A percentile compares a stretch with the other conserved stretches of the same genome.
These are phyloP conservation scores for Cladophialophora exuberans DNA, from an alignment of 2,329 filamentous ascomycete species.

Conservation along the genomic window DNA sequence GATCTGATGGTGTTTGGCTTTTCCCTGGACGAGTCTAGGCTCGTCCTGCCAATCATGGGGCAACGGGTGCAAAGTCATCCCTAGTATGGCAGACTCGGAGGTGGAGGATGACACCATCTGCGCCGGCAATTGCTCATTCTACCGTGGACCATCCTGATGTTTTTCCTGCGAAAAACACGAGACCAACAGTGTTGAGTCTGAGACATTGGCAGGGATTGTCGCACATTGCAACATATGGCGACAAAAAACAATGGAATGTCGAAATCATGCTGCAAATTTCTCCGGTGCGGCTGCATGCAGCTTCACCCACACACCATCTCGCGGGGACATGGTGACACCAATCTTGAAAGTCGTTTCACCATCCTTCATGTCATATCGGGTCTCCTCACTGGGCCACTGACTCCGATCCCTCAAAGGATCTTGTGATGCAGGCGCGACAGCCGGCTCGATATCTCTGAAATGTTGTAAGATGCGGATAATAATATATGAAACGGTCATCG, in stretches of 20 bases:
- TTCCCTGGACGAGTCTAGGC: neutral
- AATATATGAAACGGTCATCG: constrained; percentile 70
- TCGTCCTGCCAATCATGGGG: too few relatives aligned
- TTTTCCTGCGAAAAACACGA: too few relatives aligned
- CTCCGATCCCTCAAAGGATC: neutral
- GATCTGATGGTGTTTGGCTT: too few relatives aligned
- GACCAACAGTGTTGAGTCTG: too few relatives aligned
- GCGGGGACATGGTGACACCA: constrained; percentile 16
- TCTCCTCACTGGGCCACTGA: constrained; percentile 12
- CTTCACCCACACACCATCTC: constrained; percentile 17
- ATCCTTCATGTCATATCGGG: constrained; percentile 16
- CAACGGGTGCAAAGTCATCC: too few relatives aligned
- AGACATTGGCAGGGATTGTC: too few relatives aligned
- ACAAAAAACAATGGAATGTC: too few relatives aligned
- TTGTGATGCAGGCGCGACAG: neutral
- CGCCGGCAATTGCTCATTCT: constrained; percentile 4
- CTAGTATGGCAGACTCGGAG: neutral
- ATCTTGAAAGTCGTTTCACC: constrained; percentile 15
- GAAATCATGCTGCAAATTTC: neutral
- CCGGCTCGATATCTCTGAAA: constrained; percentile 63
- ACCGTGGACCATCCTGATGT: too few relatives aligned
- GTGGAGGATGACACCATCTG: constrained; percentile 5
- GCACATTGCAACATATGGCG: too few relatives aligned
- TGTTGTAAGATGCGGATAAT: constrained; percentile 72
- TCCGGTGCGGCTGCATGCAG: neutral